Conservation (phyloP, 805 yeast genomes). For the Suhomyces canberraensis region DNA sequence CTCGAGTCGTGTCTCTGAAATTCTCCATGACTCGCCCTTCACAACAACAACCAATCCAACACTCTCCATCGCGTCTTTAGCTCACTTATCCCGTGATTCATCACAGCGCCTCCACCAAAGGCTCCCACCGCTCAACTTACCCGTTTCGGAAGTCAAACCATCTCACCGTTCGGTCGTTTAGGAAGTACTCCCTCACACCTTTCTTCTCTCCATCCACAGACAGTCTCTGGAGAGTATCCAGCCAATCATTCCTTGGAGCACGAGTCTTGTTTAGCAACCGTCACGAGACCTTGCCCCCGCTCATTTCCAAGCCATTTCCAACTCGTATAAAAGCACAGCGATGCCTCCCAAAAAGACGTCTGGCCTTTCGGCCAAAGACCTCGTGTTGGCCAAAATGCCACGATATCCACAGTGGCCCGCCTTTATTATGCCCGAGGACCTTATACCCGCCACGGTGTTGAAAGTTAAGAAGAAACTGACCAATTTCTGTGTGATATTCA, state of each 20-base stretch:
- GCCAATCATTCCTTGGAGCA: no score
- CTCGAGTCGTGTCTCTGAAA: neutral
- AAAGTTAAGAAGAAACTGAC: conserved; percentile 35
- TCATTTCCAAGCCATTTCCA: no score
- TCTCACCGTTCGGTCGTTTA: no score
- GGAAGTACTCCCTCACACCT: no score
- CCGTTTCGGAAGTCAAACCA: no score
- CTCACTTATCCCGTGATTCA: neutral
- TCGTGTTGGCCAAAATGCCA: conserved; percentile 45
- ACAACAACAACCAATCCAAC: neutral
- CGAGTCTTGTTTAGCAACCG: no score
- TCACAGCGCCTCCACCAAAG: no score
- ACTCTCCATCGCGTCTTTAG: neutral
- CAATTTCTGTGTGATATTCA: conserved; percentile 41
- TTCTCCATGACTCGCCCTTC: neutral
- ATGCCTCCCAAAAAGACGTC: conserved; percentile 34
- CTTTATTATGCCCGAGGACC: conserved; percentile 39
- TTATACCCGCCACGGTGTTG: conserved; percentile 35
- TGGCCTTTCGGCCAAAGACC: conserved; percentile 29
- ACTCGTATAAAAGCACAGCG: no score
- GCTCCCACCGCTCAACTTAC: no score
- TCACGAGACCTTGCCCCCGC: no score
- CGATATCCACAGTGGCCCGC: conserved; percentile 51
- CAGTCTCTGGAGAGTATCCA: no score
- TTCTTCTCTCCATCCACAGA: no score